Percentiles rank a stretch among this genome's conserved stretches.
phyloP scores from a whole-genome alignment of 306 rosid species.

The Cucurbita argyrosperma region DNA sequence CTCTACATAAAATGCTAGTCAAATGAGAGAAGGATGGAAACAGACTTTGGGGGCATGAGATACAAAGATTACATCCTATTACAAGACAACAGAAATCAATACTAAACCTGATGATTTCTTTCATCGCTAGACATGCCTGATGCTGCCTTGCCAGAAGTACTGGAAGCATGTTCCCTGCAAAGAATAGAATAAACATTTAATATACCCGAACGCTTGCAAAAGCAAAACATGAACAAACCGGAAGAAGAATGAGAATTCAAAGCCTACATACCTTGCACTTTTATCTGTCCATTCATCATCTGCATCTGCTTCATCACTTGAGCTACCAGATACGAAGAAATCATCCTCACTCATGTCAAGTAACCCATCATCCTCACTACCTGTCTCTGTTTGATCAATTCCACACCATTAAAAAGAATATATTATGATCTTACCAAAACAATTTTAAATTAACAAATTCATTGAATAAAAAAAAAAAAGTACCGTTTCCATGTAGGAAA shows the following conservation, averaged over 20 bases:
- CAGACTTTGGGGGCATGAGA: background rate
- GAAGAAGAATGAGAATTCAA: background rate
- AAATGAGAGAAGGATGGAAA: background rate
- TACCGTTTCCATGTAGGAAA: background rate
- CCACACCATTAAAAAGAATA: background rate
- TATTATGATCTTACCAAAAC: background rate
- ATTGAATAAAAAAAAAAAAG: background rate
- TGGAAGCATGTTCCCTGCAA: conserved; percentile 91
- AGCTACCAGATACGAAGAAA: conserved; percentile 73
- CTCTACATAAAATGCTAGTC: conserved; percentile 34
- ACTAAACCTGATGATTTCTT: conserved; percentile 73
- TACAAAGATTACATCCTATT: background rate
- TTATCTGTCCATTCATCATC: conserved; percentile 99
- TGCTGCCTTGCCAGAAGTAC: conserved; percentile 93
- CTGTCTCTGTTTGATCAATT: conserved; percentile 40
- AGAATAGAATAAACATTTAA: conserved; percentile 6
- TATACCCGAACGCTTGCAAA: background rate
- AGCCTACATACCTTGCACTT: conserved; percentile 52
- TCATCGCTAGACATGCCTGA: conserved; percentile 98
- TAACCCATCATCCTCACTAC: conserved; percentile 94
- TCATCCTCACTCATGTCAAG: conserved; percentile 96
- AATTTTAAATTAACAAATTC: background rate
- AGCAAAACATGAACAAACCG: background rate
- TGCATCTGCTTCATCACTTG: conserved; percentile 92
- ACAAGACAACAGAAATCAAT: conserved; percentile 3